A percentile compares a stretch with the other conserved stretches of the same genome.
phyloP scores from a whole-genome alignment of 345 rosid genomes.

The Geranium brycei region DNA sequence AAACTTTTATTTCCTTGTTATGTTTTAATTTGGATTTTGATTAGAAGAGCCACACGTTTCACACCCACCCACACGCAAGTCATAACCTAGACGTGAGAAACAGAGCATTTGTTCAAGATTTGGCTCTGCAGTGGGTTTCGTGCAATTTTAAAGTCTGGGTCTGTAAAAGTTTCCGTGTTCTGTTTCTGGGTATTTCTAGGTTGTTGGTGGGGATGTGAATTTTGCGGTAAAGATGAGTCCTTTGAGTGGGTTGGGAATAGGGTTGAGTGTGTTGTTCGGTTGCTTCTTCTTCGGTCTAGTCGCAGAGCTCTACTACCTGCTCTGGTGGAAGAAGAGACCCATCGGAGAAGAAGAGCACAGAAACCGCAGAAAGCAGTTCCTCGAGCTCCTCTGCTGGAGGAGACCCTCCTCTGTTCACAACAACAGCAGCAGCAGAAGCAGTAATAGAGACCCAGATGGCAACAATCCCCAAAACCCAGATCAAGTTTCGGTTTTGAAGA shows the following conservation, averaged over 20 bases:
- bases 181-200: no score
- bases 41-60: no score
- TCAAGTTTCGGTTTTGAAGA: constrained; percentile 34
- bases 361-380: constrained; percentile 32
- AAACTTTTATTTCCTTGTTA: no score
- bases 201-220: no score
- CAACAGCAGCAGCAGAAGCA: neutral
- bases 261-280: constrained; percentile 58
- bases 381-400: constrained; percentile 52
- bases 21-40: no score
- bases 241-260: constrained; percentile 58
- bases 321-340: constrained; percentile 74
- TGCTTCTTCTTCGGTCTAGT: constrained; percentile 55
- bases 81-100: no score
- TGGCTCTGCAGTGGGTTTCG: no score
- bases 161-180: no score
- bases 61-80: no score
- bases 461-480: constrained; percentile 44
- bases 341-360: neutral
- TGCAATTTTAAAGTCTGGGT: no score
- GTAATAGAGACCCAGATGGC: constrained; percentile 1
- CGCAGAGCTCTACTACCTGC: constrained; percentile 26
- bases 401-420: constrained; percentile 27
- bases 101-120: no score
- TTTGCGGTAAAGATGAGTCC: constrained; percentile 25